These are phyloP conservation scores for Ramaria rubella DNA, from an alignment of 768 basidiomycete genomes.

Conservation along the genomic window DNA sequence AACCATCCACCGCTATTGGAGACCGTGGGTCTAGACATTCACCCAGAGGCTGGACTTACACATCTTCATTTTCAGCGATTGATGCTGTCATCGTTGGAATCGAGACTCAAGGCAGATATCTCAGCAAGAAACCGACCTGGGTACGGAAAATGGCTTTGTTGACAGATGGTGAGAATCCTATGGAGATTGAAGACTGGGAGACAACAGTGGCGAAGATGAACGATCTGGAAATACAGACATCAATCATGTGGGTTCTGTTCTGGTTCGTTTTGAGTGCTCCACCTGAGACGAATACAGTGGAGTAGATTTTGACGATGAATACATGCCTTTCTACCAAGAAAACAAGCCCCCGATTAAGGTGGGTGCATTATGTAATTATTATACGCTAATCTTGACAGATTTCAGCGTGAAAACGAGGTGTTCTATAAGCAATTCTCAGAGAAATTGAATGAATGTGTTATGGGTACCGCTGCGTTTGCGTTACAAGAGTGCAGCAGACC, in stretches of 20 bases:
- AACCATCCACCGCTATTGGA: slow-evolving; percentile 49
- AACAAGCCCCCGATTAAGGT: slow-evolving; percentile 74
- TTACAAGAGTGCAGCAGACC: slow-evolving; percentile 55
- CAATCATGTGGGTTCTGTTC: slow-evolving; percentile 55
- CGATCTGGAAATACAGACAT: slow-evolving; percentile 46
- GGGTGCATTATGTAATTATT: slow-evolving; percentile 1
- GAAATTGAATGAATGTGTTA: slow-evolving; percentile 40
- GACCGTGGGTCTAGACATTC: slow-evolving; percentile 44
- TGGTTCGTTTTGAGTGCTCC: not conserved
- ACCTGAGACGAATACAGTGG: slow-evolving; percentile 46
- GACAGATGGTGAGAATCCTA: slow-evolving; percentile 77
- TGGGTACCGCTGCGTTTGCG: slow-evolving; percentile 62
- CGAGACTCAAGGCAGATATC: slow-evolving; percentile 65
- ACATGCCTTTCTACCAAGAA: slow-evolving; percentile 53
- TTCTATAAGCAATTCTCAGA: slow-evolving; percentile 52
- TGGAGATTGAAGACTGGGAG: slow-evolving; percentile 74
- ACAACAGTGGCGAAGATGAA: slow-evolving; percentile 60
- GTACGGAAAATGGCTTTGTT: slow-evolving; percentile 76
- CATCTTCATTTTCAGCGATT: slow-evolving; percentile 41
- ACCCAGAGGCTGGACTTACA: not conserved
- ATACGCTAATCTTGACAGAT: not conserved
- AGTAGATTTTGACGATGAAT: slow-evolving; percentile 79
- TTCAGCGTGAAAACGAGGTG: slow-evolving; percentile 64
- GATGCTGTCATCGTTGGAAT: slow-evolving; percentile 84
- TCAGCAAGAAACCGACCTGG: slow-evolving; percentile 73